Evolutionary conservation across 2,329 filamentous ascomycete genomes (phyloP), one percentile per base, ranked within the genome.

Genomic region (Plenodomus lindquistii): DNA sequence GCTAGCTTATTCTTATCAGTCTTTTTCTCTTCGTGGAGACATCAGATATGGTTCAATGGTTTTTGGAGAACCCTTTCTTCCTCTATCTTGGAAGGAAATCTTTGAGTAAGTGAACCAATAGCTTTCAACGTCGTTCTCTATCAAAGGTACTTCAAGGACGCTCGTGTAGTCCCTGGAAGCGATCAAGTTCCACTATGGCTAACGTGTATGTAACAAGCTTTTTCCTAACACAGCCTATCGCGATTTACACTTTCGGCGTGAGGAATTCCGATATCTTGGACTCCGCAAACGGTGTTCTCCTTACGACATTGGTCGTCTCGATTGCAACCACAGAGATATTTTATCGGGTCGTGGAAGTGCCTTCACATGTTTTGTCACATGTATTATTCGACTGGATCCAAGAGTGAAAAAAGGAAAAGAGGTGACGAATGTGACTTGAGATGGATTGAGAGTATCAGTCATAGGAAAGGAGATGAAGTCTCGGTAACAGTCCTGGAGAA

Each of bases 1-100:
- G 71, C 45, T 76, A 74, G 50, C 55, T 77, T 2, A 57, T 74
- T 15, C 55, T 76, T 13, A 34, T 75, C 0, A 74, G 73, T 5
- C 64, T 73, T 34, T 67, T 71, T 29, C 44, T 73, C 2, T 50
- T 74, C 20, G 37, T 76, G 8, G 75, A 77, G 54, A 70, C 64
- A 4, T 70, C 57, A 13, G 62, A 65, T 13, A 24, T 59, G 2
- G 41, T 74, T 20, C 72, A 73, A 42, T 59, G 44, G 18, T 46
- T 69, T 4, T 65, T 76, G 18, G 44, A 53, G 15, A 73, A 67
- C 47, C 54, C 45, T 3, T 34, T 70, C 2, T 63, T 76, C 21
- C 55, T 70, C 7, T 68, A 62, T 37, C 48, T 77, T 0, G 74
- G 74, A 5, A 65, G 56, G 34, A 55, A 73, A 44, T 72, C 71